Percentiles rank a stretch among this genome's conserved stretches.
Conservation (phyloP, 2,329 filamentous ascomycete species). For the Alternaria conjuncta region DNA sequence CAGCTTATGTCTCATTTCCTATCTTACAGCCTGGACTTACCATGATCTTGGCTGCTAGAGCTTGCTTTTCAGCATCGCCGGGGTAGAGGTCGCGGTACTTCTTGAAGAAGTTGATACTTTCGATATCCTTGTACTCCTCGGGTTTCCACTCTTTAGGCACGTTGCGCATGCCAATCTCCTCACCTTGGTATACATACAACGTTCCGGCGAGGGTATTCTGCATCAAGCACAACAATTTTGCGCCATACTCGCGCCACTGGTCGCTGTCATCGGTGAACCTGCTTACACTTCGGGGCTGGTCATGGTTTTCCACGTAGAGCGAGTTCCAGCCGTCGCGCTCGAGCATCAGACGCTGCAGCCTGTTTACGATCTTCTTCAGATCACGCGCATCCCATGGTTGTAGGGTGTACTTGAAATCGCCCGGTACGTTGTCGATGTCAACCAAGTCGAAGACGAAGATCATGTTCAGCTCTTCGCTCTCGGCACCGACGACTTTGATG, state of each 20-base stretch:
- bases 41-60: slow-evolving; percentile 49
- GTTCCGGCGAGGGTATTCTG: slow-evolving; percentile 57
- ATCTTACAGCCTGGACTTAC: neutral
- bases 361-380: slow-evolving; percentile 41
- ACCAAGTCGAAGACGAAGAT: slow-evolving; percentile 64
- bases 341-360: slow-evolving; percentile 47
- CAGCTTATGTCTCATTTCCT: neutral
- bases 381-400: slow-evolving; percentile 44
- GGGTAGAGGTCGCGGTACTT: slow-evolving; percentile 46
- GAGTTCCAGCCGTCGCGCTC: slow-evolving; percentile 55
- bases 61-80: slow-evolving; percentile 33
- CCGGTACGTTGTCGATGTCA: slow-evolving; percentile 46
- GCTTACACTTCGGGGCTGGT: slow-evolving; percentile 58
- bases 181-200: slow-evolving; percentile 58
- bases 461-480: slow-evolving; percentile 67
- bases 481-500: slow-evolving; percentile 52
- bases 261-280: slow-evolving; percentile 58
- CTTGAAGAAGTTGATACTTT: slow-evolving; percentile 63
- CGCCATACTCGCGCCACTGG: slow-evolving; percentile 53
- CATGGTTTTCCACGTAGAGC: slow-evolving; percentile 61
- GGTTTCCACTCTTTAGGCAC: slow-evolving; percentile 51
- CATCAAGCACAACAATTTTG: slow-evolving; percentile 58
- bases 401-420: slow-evolving; percentile 45
- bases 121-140: slow-evolving; percentile 60
- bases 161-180: slow-evolving; percentile 61